Evolutionary conservation across 1,284 basidiomycete species (phyloP), one percentile per base, ranked within the genome.

Genomic region (Ustilago loliicola): DNA sequence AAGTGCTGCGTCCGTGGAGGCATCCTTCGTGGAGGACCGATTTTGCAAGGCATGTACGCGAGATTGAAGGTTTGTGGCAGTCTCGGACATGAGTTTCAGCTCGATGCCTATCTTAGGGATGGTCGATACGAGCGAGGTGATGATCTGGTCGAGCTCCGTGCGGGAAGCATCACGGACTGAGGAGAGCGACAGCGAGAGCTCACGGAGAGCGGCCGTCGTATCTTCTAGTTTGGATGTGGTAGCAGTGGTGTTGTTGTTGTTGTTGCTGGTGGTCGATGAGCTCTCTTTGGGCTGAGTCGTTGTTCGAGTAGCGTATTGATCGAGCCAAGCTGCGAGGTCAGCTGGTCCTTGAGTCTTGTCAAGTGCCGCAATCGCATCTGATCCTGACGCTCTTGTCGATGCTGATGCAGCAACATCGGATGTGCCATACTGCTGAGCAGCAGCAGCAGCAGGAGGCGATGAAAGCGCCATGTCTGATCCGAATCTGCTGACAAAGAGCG

Each of bases 71-170:
- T 57, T 47, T 0, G 57, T 59, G 6, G 72, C 76, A 3, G 68
- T 66, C 40, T 79, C 67, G 6, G 56, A 61, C 69, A 75, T 66
- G 48, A 79, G 71, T 34, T 62, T 63, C 57, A 72, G 60, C 38
- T 76, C 69, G 55, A 76, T 58, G 13, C 53, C 63, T 10, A 79
- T 59, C 30, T 65, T 75, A 29, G 77, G 72, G 25, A 76, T 67
- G 42, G 66, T 70, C 0, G 62, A 54, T 21, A 72, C 63, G 57
- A 79, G 66, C 56, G 61, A 68, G 23, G 48, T 34, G 66, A 76
- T 60, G 69, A 66, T 60, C 23, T 64, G 66, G 23, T 79, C 68
- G 5, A 75, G 59, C 32, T 76, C 61, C n/a, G 53, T 58, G 50
- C 68, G 62, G 6, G 66, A 65, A 15, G 55, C 52, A 54, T 75